Evolutionary conservation across 2,329 filamentous ascomycete species (phyloP).

Genomic region (Endocalyx cinctus): DNA sequence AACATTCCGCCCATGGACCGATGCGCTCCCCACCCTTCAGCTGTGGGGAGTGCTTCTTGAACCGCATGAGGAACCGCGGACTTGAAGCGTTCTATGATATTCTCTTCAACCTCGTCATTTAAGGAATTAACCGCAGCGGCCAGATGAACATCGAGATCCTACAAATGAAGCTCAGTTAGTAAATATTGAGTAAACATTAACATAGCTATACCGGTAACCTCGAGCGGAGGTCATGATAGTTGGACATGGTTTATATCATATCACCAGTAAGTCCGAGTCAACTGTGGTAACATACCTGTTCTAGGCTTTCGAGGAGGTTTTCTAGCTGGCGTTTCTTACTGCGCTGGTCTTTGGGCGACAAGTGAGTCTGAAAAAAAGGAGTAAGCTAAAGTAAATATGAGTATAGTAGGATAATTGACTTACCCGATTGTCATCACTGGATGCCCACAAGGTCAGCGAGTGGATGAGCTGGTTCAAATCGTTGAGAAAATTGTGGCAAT

Average conservation of each 20-base stretch:
- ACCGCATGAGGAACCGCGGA: slow-evolving; percentile 34
- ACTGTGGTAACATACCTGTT: slow-evolving; percentile 21
- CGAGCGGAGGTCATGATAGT: too few relatives aligned
- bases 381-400: too few relatives aligned
- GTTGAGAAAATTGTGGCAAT: slow-evolving; percentile 46
- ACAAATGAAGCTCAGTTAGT: slow-evolving; percentile 8
- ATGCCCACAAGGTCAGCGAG: slow-evolving; percentile 38
- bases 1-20: slow-evolving; percentile 39
- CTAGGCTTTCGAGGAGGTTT: slow-evolving; percentile 14
- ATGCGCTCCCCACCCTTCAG: slow-evolving; percentile 34
- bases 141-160: too few relatives aligned
- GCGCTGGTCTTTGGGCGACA: slow-evolving; percentile 12
- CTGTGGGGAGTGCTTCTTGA: slow-evolving; percentile 28
- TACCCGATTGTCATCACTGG: too few relatives aligned
- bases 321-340: slow-evolving; percentile 13
- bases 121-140: slow-evolving; percentile 34
- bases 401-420: too few relatives aligned
- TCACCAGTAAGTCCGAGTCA: too few relatives aligned
- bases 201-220: neutral
- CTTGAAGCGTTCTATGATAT: slow-evolving; percentile 42
- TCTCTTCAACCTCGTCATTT: slow-evolving; percentile 33
- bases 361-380: slow-evolving; percentile 3
- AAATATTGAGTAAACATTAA: neutral
- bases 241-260: too few relatives aligned
- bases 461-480: slow-evolving; percentile 45